These are phyloP conservation scores for Wickerhamiella cacticola DNA, from an alignment of 805 yeast genomes.

Conservation along the genomic window DNA sequence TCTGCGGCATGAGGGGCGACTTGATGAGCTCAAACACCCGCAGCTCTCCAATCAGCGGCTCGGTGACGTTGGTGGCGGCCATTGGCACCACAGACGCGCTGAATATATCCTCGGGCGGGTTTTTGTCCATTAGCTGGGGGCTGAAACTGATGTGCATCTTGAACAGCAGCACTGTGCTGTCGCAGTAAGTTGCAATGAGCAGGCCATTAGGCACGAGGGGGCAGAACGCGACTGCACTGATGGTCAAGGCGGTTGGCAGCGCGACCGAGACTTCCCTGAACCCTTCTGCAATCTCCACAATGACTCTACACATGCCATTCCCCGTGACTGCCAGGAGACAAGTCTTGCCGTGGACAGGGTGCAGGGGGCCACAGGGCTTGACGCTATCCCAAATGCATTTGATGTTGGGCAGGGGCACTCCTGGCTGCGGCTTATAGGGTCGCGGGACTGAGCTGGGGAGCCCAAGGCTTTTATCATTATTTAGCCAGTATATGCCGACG, in stretches of 20 bases:
- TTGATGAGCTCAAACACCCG: slow-evolving; percentile 12
- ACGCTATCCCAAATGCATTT: slow-evolving; percentile 33
- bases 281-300: slow-evolving; percentile 37
- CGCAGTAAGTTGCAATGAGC: slow-evolving; percentile 24
- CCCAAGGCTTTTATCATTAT: slow-evolving; percentile 49
- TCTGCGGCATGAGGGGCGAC: slow-evolving; percentile 10
- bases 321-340: slow-evolving; percentile 57
- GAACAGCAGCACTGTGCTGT: slow-evolving; percentile 16
- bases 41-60: slow-evolving; percentile 8
- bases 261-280: slow-evolving; percentile 21
- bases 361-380: slow-evolving; percentile 49
- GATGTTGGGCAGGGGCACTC: slow-evolving; percentile 16
- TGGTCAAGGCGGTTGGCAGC: slow-evolving; percentile 10
- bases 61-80: slow-evolving; percentile 5
- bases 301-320: slow-evolving; percentile 47
- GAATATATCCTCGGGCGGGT: not conserved
- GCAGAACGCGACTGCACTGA: slow-evolving; percentile 8
- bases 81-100: slow-evolving; percentile 5
- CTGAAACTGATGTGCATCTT: slow-evolving; percentile 20
- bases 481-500: slow-evolving; percentile 59
- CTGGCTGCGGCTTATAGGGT: slow-evolving; percentile 12
- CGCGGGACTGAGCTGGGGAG: slow-evolving; percentile 11
- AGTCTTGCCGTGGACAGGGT: slow-evolving; percentile 55
- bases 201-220: slow-evolving; percentile 16
- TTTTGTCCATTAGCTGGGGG: not conserved